Evolutionary conservation across 73 alveolate species (phyloP).

Genomic region (Breviolum minutum): DNA sequence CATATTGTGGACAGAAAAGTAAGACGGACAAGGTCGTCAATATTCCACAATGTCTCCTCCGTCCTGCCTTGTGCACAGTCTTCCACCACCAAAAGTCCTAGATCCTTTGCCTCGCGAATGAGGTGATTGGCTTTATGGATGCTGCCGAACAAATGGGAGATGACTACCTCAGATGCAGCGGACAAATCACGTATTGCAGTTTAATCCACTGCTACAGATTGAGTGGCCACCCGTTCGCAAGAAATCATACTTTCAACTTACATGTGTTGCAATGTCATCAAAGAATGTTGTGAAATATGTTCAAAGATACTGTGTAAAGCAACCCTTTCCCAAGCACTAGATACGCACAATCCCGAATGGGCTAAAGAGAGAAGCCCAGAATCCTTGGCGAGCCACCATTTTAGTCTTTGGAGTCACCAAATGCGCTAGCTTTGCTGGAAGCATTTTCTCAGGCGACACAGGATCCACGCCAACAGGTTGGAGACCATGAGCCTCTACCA

Average conservation of each 20-base stretch:
- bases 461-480: conserved; percentile 87
- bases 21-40: too few species aligned
- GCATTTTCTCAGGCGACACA: conserved; percentile 54
- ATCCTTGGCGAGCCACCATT: neutral
- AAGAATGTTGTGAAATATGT: too few species aligned
- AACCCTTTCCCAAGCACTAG: too few species aligned
- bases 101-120: conserved; percentile 50
- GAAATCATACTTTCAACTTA: too few species aligned
- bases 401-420: conserved; percentile 47
- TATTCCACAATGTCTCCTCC: too few species aligned
- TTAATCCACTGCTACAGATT: too few species aligned
- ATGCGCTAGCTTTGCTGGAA: conserved; percentile 14
- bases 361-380: too few species aligned
- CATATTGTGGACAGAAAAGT: too few species aligned
- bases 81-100: conserved; percentile 74
- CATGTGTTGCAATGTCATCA: too few species aligned
- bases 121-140: conserved; percentile 34
- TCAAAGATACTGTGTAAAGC: too few species aligned
- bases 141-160: conserved; percentile 62
- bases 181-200: neutral
- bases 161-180: conserved; percentile 7
- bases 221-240: too few species aligned
- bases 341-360: too few species aligned
- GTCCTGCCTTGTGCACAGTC: conserved; percentile 52
- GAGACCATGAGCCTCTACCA: conserved; percentile 69